A percentile compares a stretch with the other conserved stretches of the same genome.
Evolutionary conservation across 768 basidiomycete genomes (phyloP).

Genomic region (Boletus rubescentipes): DNA sequence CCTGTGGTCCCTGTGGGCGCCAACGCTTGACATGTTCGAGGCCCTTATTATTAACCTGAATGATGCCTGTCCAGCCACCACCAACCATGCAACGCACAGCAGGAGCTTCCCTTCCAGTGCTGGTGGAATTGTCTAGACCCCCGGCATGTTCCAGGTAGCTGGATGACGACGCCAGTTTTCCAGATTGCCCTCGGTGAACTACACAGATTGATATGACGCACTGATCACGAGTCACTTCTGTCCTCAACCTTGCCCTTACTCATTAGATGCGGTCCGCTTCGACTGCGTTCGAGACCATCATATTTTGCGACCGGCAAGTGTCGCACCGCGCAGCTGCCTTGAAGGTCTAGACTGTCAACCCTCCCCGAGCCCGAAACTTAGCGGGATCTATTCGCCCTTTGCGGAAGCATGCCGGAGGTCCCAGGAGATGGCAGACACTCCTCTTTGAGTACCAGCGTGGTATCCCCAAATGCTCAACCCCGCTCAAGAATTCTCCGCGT

Average conservation of each 20-base stretch:
- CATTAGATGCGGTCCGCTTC: background rate
- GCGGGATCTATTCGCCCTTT: background rate
- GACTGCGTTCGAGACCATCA: constrained; percentile 2
- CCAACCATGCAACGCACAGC: background rate
- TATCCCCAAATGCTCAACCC: background rate
- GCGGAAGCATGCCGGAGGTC: background rate
- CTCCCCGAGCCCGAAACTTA: background rate
- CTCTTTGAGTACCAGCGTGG: background rate
- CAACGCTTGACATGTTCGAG: constrained; percentile 6
- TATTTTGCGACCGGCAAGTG: background rate
- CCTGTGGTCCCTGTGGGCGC: constrained; percentile 1
- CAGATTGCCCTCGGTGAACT: background rate
- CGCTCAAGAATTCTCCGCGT: background rate
- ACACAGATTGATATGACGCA: no score
- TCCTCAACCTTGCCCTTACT: background rate
- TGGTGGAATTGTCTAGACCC: constrained; percentile 12
- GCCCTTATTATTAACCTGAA: background rate
- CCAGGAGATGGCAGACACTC: background rate
- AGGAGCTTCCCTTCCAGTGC: no score
- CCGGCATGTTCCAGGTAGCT: no score
- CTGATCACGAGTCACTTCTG: background rate
- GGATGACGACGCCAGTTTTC: background rate
- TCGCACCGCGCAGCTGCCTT: background rate
- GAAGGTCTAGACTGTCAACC: constrained; percentile 13
- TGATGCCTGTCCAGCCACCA: background rate